These are phyloP conservation scores for Sphagnum contortum DNA, from an alignment of 225 moss, liverwort and hornwort genomes.

Conservation along the genomic window DNA sequence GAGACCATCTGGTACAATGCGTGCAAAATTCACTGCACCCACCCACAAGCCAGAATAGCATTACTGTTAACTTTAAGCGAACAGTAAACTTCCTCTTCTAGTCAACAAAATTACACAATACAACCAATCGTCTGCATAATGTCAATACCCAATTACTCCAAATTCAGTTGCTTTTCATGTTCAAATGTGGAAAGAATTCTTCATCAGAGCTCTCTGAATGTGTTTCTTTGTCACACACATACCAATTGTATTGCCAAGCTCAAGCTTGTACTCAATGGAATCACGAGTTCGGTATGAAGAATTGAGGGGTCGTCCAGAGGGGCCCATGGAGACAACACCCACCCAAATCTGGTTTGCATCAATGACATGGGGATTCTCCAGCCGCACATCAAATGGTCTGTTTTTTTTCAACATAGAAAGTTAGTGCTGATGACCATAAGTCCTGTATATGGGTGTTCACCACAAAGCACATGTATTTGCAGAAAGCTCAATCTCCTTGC, in stretches of 20 bases:
- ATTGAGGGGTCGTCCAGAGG: conserved; percentile 75
- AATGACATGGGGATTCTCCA: conserved; percentile 97
- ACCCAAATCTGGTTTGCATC: conserved; percentile 96
- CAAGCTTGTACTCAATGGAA: conserved; percentile 85
- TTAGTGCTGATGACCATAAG: not conserved
- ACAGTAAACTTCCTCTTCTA: no score
- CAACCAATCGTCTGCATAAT: no score
- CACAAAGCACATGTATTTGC: no score
- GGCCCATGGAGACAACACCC: conserved; percentile 81
- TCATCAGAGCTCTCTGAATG: no score
- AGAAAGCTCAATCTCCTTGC: no score
- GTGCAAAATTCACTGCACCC: conserved; percentile 88
- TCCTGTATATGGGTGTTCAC: not conserved
- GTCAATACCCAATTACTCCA: no score
- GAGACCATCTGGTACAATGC: conserved; percentile 91
- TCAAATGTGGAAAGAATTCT: no score
- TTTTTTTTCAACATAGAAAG: not conserved
- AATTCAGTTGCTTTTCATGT: no score
- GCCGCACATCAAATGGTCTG: conserved; percentile 89
- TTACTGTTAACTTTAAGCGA: no score
- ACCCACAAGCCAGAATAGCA: not conserved
- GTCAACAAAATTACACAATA: no score
- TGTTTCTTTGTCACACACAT: conserved; percentile 2
- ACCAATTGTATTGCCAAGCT: conserved; percentile 96
- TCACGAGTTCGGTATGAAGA: conserved; percentile 94